Evolutionary conservation across 2,329 filamentous ascomycete species (phyloP).

Genomic region (Lecanicillium sp.): DNA sequence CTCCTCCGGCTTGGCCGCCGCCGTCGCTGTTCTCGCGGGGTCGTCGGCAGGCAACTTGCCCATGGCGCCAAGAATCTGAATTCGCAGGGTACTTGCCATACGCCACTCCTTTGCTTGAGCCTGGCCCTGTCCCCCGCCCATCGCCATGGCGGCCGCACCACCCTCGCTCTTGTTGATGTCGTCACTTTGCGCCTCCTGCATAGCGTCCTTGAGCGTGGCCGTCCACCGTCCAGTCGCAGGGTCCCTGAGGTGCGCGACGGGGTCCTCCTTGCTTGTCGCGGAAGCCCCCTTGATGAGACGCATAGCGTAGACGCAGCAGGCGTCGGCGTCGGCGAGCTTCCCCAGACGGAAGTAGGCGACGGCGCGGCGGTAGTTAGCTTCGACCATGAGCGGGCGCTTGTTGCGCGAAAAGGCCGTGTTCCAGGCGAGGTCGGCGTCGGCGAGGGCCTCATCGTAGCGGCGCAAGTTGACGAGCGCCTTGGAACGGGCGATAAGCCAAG

Average conservation of each 20-base stretch:
- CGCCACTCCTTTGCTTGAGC: conserved; percentile 27
- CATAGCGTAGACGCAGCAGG: conserved; percentile 58
- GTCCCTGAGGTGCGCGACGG: conserved; percentile 22
- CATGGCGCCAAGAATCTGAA: conserved; percentile 41
- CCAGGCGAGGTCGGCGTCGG: conserved; percentile 63
- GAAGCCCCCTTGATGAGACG: conserved; percentile 28
- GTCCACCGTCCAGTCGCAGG: conserved; percentile 44
- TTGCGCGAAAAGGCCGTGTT: conserved; percentile 58
- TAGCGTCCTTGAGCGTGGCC: conserved; percentile 28
- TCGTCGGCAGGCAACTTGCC: conserved; percentile 39
- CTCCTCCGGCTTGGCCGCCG: conserved; percentile 25
- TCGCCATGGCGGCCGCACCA: conserved; percentile 5
- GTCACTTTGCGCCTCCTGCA: conserved; percentile 26
- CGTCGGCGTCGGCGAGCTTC: conserved; percentile 67
- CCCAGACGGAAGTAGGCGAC: conserved; percentile 66
- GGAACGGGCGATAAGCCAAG: conserved; percentile 77
- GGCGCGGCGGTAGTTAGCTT: conserved; percentile 76
- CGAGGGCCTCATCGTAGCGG: conserved; percentile 57
- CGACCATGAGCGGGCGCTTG: conserved; percentile 67
- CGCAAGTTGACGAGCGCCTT: conserved; percentile 66
- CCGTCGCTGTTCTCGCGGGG: conserved; percentile 40
- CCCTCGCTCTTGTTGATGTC: conserved; percentile 22
- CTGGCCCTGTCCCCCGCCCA: background rate
- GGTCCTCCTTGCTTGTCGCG: conserved; percentile 28
- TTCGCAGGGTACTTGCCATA: conserved; percentile 39